Conservation (phyloP, 2,329 filamentous ascomycete genomes). For the Microcyclospora pomicola region DNA sequence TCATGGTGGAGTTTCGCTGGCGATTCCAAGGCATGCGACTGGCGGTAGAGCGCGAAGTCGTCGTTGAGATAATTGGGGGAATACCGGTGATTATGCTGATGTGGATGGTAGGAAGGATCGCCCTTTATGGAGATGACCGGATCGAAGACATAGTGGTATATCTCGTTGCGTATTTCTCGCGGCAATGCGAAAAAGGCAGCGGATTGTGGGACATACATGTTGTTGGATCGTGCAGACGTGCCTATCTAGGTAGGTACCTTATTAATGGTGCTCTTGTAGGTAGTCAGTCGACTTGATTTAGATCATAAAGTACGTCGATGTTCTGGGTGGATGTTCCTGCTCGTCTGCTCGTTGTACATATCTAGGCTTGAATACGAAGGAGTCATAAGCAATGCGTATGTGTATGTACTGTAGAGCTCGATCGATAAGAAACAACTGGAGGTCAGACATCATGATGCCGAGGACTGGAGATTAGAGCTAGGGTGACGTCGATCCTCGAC, state of each 20-base stretch:
- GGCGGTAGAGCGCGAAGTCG: conserved; percentile 1
- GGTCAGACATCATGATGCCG: not conserved
- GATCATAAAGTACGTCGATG: too few relatives aligned
- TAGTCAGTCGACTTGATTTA: too few relatives aligned
- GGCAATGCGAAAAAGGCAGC: conserved; percentile 17
- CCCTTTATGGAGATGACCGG: conserved; percentile 2
- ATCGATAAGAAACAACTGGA: conserved; percentile 1
- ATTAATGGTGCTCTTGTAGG: too few relatives aligned
- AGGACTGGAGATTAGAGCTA: not conserved
- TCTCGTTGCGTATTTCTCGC: conserved; percentile 16
- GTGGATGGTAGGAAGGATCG: not conserved
- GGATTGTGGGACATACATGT: not conserved
- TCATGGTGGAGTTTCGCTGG: conserved; percentile 2
- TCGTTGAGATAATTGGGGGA: conserved; percentile 7
- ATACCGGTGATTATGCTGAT: conserved; percentile 1
- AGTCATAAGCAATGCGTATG: not conserved
- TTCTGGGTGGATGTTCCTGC: too few relatives aligned
- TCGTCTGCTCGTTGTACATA: too few relatives aligned
- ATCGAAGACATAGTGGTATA: conserved; percentile 18
- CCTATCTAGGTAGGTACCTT: too few relatives aligned
- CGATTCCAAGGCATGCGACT: conserved; percentile 1
- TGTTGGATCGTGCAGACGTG: too few relatives aligned
- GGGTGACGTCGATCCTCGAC: too few relatives aligned
- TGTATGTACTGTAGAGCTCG: not conserved
- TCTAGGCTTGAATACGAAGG: too few relatives aligned